Evolutionary conservation across 2,329 filamentous ascomycete species (phyloP).

Genomic region (Exophiala sideris): DNA sequence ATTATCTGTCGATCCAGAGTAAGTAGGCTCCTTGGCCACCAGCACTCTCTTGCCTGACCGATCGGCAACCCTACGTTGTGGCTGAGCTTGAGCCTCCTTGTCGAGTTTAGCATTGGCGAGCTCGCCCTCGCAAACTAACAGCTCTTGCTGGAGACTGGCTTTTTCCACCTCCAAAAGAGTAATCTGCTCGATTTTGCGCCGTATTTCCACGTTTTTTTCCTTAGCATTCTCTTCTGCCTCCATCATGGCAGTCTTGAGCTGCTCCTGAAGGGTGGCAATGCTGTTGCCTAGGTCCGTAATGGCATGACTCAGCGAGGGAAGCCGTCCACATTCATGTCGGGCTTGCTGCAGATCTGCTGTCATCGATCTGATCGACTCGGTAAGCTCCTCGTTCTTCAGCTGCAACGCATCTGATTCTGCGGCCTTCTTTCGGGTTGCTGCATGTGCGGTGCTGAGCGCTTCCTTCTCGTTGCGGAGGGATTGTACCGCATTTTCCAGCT

Average conservation of each 20-base stretch:
- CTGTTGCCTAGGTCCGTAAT: neutral
- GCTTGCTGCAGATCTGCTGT: neutral
- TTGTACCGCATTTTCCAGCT: neutral
- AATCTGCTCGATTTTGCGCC: neutral
- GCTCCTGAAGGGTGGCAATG: neutral
- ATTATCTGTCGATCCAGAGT: neutral
- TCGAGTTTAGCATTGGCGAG: slow-evolving; percentile 11
- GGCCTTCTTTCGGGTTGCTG: neutral
- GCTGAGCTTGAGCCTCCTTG: neutral
- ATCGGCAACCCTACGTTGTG: slow-evolving; percentile 5
- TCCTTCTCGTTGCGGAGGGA: neutral
- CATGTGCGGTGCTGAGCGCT: neutral
- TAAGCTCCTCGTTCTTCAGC: neutral
- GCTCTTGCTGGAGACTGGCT: slow-evolving; percentile 2
- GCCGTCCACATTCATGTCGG: neutral
- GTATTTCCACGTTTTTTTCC: slow-evolving; percentile 2
- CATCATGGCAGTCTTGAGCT: neutral
- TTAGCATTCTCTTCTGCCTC: neutral
- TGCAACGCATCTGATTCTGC: neutral
- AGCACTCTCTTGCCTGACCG: slow-evolving; percentile 2
- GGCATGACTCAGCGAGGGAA: neutral
- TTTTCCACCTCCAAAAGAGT: neutral
- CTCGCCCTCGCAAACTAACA: slow-evolving; percentile 10
- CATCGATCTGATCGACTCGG: neutral
- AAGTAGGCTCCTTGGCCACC: neutral